These are phyloP conservation scores for Colletotrichum eleusines DNA, from an alignment of 2,329 filamentous ascomycete species.

Conservation along the genomic window DNA sequence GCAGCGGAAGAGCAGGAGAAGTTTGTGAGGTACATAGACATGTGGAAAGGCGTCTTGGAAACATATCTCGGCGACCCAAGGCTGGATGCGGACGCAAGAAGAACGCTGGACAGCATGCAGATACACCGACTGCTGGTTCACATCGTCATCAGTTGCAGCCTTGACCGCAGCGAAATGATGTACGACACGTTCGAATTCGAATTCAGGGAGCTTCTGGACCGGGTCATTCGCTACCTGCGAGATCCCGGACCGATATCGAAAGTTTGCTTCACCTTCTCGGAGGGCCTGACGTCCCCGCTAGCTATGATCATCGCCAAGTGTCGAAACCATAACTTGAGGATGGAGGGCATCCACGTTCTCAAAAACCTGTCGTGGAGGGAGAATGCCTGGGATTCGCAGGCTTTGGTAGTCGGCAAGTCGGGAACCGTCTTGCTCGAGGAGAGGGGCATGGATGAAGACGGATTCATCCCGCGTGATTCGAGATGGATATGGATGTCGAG, in stretches of 20 bases:
- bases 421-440: slow-evolving; percentile 43
- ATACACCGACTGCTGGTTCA: slow-evolving; percentile 34
- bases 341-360: slow-evolving; percentile 36
- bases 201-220: slow-evolving; percentile 36
- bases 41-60: slow-evolving; percentile 24
- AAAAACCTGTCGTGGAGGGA: slow-evolving; percentile 41
- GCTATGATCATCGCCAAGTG: slow-evolving; percentile 41
- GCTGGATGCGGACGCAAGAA: slow-evolving; percentile 1
- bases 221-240: slow-evolving; percentile 31
- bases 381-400: slow-evolving; percentile 38
- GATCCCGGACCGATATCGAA: slow-evolving; percentile 20
- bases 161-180: slow-evolving; percentile 39
- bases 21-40: slow-evolving; percentile 25
- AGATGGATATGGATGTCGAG: slow-evolving; percentile 41
- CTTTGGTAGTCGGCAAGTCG: slow-evolving; percentile 36
- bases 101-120: slow-evolving; percentile 35
- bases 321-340: slow-evolving; percentile 39
- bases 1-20: background rate
- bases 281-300: slow-evolving; percentile 41
- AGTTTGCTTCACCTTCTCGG: slow-evolving; percentile 30
- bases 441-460: slow-evolving; percentile 35
- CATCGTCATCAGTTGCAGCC: slow-evolving; percentile 36
- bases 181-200: slow-evolving; percentile 41
- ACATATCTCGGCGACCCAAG: slow-evolving; percentile 1
- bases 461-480: slow-evolving; percentile 33